These are phyloP conservation scores for Beauveria scarabaeidicola DNA, from an alignment of 2,329 filamentous ascomycete species.

Conservation along the genomic window DNA sequence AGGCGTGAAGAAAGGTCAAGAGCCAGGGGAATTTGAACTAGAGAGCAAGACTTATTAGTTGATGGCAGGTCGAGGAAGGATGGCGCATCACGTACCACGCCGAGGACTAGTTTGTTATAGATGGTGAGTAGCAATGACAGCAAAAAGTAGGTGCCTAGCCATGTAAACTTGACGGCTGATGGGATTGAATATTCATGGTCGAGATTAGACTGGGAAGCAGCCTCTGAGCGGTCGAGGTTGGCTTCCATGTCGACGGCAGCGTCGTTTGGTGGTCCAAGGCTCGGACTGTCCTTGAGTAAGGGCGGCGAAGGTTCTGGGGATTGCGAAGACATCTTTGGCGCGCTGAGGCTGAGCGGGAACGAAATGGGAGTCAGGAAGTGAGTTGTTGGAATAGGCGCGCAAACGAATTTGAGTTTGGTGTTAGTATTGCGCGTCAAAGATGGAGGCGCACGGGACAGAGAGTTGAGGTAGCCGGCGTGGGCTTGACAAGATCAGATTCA, in stretches of 20 bases:
- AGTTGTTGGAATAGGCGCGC: not conserved
- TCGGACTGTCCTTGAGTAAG: constrained; percentile 12
- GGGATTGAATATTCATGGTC: constrained; percentile 38
- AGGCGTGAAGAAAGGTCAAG: constrained; percentile 48
- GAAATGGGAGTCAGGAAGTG: not conserved
- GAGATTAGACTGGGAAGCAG: constrained; percentile 26
- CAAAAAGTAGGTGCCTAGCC: constrained; percentile 44
- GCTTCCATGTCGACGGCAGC: constrained; percentile 24
- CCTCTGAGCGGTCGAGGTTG: constrained; percentile 20
- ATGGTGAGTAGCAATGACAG: constrained; percentile 41
- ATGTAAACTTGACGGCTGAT: constrained; percentile 38
- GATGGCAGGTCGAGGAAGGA: not conserved
- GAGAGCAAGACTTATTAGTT: not conserved
- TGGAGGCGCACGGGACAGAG: not conserved
- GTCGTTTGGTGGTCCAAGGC: constrained; percentile 8
- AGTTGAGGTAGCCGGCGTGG: not conserved
- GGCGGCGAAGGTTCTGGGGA: constrained; percentile 24
- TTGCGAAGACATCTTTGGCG: constrained; percentile 24
- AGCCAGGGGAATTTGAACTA: constrained; percentile 55
- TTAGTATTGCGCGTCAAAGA: not conserved
- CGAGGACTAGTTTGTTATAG: constrained; percentile 51
- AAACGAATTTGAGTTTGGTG: not conserved
- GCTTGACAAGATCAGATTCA: not conserved
- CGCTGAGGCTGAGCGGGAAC: not conserved
- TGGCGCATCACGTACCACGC: constrained; percentile 30